Evolutionary conservation across 257 asterid species (phyloP).

Genomic region (Solanum etuberosum): DNA sequence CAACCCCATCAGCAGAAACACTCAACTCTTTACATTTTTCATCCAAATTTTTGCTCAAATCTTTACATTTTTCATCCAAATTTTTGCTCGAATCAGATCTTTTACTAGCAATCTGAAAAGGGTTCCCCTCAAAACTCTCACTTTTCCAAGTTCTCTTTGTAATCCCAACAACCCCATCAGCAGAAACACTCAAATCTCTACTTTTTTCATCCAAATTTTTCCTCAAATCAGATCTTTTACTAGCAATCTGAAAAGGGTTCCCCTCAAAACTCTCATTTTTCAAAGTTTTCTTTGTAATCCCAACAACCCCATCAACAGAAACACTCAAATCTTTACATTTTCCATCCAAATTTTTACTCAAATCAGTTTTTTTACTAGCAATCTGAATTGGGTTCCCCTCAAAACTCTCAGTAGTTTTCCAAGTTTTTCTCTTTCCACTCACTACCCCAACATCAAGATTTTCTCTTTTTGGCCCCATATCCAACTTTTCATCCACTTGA

Average conservation of each 20-base stretch:
- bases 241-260: slow-evolving; percentile 51
- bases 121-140: slow-evolving; percentile 32
- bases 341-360: neutral
- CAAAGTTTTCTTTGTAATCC: slow-evolving; percentile 33
- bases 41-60: neutral
- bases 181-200: slow-evolving; percentile 15
- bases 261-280: slow-evolving; percentile 41
- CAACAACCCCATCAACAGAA: neutral
- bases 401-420: slow-evolving; percentile 55
- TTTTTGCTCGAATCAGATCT: slow-evolving; percentile 42
- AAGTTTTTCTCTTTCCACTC: slow-evolving; percentile 57
- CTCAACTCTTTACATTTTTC: slow-evolving; percentile 13
- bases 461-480: slow-evolving; percentile 17
- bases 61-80: slow-evolving; percentile 33
- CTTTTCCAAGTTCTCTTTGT: slow-evolving; percentile 52
- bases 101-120: slow-evolving; percentile 46
- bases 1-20: neutral
- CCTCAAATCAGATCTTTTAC: slow-evolving; percentile 40
- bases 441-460: slow-evolving; percentile 32
- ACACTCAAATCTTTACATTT: slow-evolving; percentile 17
- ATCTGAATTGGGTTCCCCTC: slow-evolving; percentile 57
- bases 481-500: slow-evolving; percentile 22
- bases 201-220: slow-evolving; percentile 28
- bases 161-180: neutral
- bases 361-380: slow-evolving; percentile 46